phyloP scores from a whole-genome alignment of 2,329 filamentous ascomycete species.

The Fusarium bulbicola region DNA sequence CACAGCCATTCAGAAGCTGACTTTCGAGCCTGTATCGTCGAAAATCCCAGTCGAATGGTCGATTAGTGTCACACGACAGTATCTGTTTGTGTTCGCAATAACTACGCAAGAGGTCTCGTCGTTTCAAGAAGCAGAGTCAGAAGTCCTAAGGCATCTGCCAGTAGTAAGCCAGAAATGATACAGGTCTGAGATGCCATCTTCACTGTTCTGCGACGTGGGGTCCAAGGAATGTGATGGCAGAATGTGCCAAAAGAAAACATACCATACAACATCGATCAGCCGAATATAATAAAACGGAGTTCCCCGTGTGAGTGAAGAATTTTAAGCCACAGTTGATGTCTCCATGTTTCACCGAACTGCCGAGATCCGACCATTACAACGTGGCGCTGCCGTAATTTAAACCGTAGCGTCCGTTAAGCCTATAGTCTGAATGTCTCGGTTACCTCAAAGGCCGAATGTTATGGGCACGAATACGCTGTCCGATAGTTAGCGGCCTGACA shows the following conservation, averaged over 20 bases:
- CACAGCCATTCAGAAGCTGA: neutral
- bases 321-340: neutral
- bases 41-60: too few relatives aligned
- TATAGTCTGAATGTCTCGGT: neutral
- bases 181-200: neutral
- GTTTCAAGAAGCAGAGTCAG: too few relatives aligned
- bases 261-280: too few relatives aligned
- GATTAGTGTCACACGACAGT: neutral
- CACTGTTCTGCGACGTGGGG: neutral
- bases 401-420: neutral
- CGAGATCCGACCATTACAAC: neutral
- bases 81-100: neutral
- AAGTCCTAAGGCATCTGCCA: too few relatives aligned
- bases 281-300: too few relatives aligned
- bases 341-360: neutral
- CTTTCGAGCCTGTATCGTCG: neutral
- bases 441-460: neutral
- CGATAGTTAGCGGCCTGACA: neutral
- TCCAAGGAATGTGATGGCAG: neutral
- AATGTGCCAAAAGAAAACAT: too few relatives aligned
- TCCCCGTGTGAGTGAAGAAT: neutral
- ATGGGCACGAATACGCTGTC: neutral
- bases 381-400: neutral
- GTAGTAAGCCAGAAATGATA: neutral
- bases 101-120: too few relatives aligned